A percentile compares a stretch with the other conserved stretches of the same genome.
These are phyloP conservation scores for Triangularia verruculosa DNA, from an alignment of 2,329 filamentous ascomycete species.

Conservation along the genomic window DNA sequence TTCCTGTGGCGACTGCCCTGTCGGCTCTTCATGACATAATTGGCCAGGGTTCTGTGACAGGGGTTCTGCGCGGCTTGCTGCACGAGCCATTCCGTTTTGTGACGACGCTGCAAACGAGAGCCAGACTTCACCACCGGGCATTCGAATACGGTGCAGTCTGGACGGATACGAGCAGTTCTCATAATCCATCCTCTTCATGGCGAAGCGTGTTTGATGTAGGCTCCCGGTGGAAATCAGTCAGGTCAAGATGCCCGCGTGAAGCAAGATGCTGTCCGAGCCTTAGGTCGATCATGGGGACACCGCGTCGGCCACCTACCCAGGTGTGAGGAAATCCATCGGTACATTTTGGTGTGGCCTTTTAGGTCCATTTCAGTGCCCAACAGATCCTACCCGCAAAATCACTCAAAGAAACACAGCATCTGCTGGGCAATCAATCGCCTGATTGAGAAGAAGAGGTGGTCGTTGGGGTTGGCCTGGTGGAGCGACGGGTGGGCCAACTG, in stretches of 20 bases:
- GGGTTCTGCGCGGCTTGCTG: constrained; percentile 8
- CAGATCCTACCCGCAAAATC: neutral
- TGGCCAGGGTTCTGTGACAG: constrained; percentile 11
- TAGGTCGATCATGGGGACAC: no score
- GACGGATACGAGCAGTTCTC: constrained; percentile 20
- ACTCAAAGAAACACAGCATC: neutral
- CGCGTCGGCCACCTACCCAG: no score
- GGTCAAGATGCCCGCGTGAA: neutral
- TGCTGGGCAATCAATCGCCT: neutral
- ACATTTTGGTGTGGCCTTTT: neutral
- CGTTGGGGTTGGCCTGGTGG: neutral
- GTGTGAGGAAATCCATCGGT: no score
- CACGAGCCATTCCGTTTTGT: constrained; percentile 10
- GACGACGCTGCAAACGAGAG: constrained; percentile 7
- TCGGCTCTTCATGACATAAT: constrained; percentile 11
- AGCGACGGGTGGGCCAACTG: neutral
- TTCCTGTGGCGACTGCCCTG: constrained; percentile 9
- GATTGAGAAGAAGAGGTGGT: neutral
- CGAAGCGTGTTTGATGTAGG: neutral
- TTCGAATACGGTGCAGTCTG: neutral
- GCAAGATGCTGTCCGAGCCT: neutral
- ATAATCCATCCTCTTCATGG: neutral
- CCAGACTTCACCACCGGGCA: neutral
- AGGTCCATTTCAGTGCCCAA: neutral
- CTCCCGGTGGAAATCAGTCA: neutral